Conservation (phyloP, 352 stramenopile species). For the Globisporangium iwayamae region DNA sequence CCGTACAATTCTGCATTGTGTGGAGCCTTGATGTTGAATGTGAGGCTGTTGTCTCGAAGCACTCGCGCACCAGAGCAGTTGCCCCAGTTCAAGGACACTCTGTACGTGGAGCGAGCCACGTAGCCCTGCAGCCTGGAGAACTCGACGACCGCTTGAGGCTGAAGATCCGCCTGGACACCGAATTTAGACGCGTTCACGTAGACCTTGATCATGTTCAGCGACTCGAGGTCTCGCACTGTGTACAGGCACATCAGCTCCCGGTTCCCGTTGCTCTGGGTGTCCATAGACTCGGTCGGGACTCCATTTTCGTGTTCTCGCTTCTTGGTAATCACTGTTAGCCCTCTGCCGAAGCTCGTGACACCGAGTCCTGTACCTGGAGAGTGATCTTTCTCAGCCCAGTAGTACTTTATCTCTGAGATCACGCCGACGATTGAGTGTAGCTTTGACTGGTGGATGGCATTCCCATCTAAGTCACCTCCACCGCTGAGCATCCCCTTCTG, state of each 20-base stretch:
- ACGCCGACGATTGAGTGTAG: conserved; percentile 32
- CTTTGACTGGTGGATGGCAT: conserved; percentile 30
- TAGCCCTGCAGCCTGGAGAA: conserved; percentile 56
- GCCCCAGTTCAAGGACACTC: conserved; percentile 60
- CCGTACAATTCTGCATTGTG: conserved; percentile 34
- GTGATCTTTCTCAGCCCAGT: conserved; percentile 21
- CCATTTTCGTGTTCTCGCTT: not conserved
- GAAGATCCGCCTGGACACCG: conserved; percentile 27
- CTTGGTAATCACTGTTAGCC: not conserved
- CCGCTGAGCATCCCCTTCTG: conserved; percentile 2
- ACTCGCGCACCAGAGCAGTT: conserved; percentile 23
- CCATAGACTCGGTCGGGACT: not conserved
- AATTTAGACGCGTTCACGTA: conserved; percentile 44
- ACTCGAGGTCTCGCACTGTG: conserved; percentile 39
- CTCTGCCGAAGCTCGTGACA: not conserved
- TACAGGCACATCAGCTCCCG: conserved; percentile 27
- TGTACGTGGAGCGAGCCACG: conserved; percentile 53
- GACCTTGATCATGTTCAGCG: conserved; percentile 45
- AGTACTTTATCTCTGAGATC: conserved; percentile 29
- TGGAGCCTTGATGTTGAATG: not conserved
- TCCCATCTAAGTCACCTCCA: conserved; percentile 4
- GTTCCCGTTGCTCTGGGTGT: not conserved
- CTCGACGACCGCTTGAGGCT: conserved; percentile 37
- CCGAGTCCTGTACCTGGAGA: conserved; percentile 15
- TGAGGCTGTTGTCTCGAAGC: not conserved